These are phyloP conservation scores for Apiotrichum sp. DNA, from an alignment of 1,284 basidiomycete species.

Conservation along the genomic window DNA sequence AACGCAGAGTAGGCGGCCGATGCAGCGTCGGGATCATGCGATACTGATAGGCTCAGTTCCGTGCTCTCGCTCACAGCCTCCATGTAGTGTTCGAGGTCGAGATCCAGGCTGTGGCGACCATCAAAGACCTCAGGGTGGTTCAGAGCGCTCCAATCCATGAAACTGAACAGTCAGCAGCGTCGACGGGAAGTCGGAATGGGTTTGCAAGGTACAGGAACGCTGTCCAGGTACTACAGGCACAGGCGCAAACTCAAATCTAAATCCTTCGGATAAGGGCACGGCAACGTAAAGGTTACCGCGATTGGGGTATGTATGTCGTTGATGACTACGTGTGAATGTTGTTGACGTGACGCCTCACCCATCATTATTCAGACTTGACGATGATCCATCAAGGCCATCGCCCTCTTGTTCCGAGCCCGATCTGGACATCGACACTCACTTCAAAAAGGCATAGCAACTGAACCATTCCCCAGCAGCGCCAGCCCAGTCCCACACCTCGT, in stretches of 20 bases:
- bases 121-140: conserved; percentile 30
- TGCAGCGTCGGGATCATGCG: conserved; percentile 1
- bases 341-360: too few species aligned
- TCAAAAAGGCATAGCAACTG: conserved; percentile 43
- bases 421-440: conserved; percentile 22
- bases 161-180: conserved; percentile 17
- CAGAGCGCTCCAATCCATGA: conserved; percentile 37
- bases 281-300: too few species aligned
- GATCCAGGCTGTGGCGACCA: conserved; percentile 10
- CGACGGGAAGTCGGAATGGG: too few species aligned
- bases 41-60: conserved; percentile 23
- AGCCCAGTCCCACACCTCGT: conserved; percentile 39
- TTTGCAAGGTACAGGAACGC: too few species aligned
- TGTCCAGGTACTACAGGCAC: too few species aligned
- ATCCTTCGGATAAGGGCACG: too few species aligned
- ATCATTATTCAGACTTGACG: too few species aligned
- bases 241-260: too few species aligned
- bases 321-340: too few species aligned
- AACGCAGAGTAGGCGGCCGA: neutral
- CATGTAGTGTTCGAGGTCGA: conserved; percentile 32
- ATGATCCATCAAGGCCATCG: too few species aligned
- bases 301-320: too few species aligned
- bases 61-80: conserved; percentile 41
- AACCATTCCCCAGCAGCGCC: conserved; percentile 34
- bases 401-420: too few species aligned